phyloP scores from a whole-genome alignment of 2,329 filamentous ascomycete genomes.

The Sarocladium brachiariae region DNA sequence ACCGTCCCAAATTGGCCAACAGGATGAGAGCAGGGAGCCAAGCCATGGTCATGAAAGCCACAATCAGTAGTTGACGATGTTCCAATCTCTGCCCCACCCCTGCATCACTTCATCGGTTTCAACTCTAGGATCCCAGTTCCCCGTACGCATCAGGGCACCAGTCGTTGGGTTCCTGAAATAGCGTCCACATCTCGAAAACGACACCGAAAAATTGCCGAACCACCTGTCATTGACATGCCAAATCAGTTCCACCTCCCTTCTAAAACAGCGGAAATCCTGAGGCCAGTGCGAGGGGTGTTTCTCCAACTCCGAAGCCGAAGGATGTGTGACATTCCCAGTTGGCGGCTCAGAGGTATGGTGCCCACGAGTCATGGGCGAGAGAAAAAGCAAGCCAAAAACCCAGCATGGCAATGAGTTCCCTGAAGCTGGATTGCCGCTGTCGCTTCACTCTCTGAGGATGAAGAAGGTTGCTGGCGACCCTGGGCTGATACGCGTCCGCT shows the following conservation, averaged over 20 bases:
- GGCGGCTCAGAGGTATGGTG: too few relatives aligned
- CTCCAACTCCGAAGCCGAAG: too few relatives aligned
- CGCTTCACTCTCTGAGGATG: not conserved
- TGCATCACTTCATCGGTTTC: conserved; percentile 3
- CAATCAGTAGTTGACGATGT: not conserved
- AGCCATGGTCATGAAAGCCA: not conserved
- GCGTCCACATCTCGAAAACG: too few relatives aligned
- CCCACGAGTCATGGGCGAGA: too few relatives aligned
- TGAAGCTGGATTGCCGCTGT: not conserved
- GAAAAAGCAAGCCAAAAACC: too few relatives aligned
- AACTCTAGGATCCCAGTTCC: not conserved
- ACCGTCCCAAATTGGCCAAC: not conserved
- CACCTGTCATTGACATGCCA: not conserved
- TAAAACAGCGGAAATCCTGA: too few relatives aligned
- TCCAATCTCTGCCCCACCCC: not conserved
- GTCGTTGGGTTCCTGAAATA: not conserved
- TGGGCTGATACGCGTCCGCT: not conserved
- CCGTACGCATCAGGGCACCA: not conserved
- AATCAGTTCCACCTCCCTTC: not conserved
- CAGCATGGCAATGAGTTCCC: not conserved
- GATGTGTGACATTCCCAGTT: too few relatives aligned
- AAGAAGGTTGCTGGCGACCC: not conserved
- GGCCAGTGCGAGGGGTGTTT: too few relatives aligned
- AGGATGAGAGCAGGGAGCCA: not conserved
- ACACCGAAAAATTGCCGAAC: too few relatives aligned